Percentiles rank a stretch among this genome's conserved stretches.
These are phyloP conservation scores for Dichotomopilus funicola DNA, from an alignment of 2,329 filamentous ascomycete genomes.

Conservation along the genomic window DNA sequence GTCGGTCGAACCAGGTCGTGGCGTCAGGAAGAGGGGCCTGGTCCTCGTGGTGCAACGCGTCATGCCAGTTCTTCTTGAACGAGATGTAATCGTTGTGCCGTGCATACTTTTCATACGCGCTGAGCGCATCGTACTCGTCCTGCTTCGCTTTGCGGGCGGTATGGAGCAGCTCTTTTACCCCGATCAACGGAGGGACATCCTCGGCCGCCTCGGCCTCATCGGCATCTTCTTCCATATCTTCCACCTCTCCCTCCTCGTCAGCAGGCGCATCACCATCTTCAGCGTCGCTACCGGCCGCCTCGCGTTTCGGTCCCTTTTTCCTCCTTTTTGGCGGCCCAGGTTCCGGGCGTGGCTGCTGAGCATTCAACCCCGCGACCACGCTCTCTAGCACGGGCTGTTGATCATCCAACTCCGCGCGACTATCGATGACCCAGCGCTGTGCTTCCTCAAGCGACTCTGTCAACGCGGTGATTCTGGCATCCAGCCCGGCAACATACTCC, in stretches of 20 bases:
- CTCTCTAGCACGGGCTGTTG: slow-evolving; percentile 35
- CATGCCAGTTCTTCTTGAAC: slow-evolving; percentile 55
- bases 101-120: slow-evolving; percentile 44
- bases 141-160: slow-evolving; percentile 33
- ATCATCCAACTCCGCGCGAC: slow-evolving; percentile 44
- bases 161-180: slow-evolving; percentile 32
- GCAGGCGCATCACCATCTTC: slow-evolving; percentile 19
- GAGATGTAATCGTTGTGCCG: slow-evolving; percentile 51
- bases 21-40: slow-evolving; percentile 47
- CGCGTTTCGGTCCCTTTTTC: slow-evolving; percentile 11
- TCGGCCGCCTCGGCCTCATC: slow-evolving; percentile 25
- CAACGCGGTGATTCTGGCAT: slow-evolving; percentile 35
- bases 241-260: slow-evolving; percentile 10
- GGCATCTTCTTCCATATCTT: slow-evolving; percentile 21
- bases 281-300: slow-evolving; percentile 10
- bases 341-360: slow-evolving; percentile 20
- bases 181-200: slow-evolving; percentile 23
- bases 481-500: slow-evolving; percentile 33
- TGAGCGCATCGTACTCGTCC: slow-evolving; percentile 38
- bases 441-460: slow-evolving; percentile 42
- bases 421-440: slow-evolving; percentile 44
- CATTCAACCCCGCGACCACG: slow-evolving; percentile 28
- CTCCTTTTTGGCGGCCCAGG: slow-evolving; percentile 14
- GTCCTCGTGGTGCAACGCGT: slow-evolving; percentile 43
- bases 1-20: slow-evolving; percentile 46